Conservation (phyloP, 2,329 filamentous ascomycete genomes). For the Fusarium buxicola region DNA sequence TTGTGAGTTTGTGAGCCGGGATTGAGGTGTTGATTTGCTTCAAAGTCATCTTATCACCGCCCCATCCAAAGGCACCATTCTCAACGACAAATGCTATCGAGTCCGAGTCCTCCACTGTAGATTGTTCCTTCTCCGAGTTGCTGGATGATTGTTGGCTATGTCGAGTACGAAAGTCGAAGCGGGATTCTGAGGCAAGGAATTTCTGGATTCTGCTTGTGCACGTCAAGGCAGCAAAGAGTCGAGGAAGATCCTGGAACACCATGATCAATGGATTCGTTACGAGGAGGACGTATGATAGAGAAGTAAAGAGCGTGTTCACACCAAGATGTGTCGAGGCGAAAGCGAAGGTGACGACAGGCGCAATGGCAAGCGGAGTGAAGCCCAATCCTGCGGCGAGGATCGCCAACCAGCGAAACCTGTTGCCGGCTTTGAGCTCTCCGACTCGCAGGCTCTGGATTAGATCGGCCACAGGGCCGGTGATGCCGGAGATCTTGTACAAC, state of each 20-base stretch:
- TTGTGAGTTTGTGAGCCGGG: conserved; percentile 43
- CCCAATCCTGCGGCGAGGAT: conserved; percentile 44
- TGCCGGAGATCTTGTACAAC: conserved; percentile 49
- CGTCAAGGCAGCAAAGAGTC: conserved; percentile 47
- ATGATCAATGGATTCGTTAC: conserved; percentile 48
- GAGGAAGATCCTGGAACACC: conserved; percentile 51
- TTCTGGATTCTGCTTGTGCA: conserved; percentile 52
- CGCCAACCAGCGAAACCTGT: conserved; percentile 42
- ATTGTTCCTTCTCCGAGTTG: conserved; percentile 11
- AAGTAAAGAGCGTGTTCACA: conserved; percentile 49
- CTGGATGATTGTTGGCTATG: not conserved
- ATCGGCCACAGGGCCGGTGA: conserved; percentile 45
- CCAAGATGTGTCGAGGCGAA: conserved; percentile 42
- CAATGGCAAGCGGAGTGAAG: conserved; percentile 51
- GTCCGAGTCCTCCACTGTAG: fast-evolving
- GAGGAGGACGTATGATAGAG: conserved; percentile 51
- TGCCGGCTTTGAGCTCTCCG: conserved; percentile 46
- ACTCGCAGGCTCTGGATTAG: conserved; percentile 47
- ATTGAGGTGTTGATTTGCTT: conserved; percentile 32
- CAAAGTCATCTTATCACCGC: conserved; percentile 38
- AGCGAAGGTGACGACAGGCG: conserved; percentile 50
- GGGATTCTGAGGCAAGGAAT: conserved; percentile 50
- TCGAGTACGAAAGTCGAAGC: conserved; percentile 37
- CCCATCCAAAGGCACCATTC: conserved; percentile 44
- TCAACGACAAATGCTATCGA: conserved; percentile 28